Percentiles rank a stretch among this genome's conserved stretches.
These are phyloP conservation scores for Arxiozyma telluris DNA, from an alignment of 1,139 yeast genomes.

Conservation along the genomic window DNA sequence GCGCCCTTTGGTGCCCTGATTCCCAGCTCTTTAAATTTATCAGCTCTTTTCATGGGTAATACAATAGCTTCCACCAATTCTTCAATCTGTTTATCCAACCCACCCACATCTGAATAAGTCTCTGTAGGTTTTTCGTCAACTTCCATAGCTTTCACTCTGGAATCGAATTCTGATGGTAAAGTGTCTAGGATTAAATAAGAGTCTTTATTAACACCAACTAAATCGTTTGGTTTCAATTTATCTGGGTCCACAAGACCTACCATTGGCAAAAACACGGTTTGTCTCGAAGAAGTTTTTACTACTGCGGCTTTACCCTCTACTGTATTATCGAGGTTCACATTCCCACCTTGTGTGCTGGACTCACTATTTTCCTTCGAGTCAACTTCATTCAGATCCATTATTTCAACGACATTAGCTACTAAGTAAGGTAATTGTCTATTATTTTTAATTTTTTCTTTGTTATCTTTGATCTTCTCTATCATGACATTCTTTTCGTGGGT, in stretches of 20 bases:
- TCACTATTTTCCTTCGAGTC: slow-evolving; percentile 45
- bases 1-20: slow-evolving; percentile 98
- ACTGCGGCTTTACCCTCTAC: slow-evolving; percentile 97
- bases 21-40: slow-evolving; percentile 71
- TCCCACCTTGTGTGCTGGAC: slow-evolving; percentile 87
- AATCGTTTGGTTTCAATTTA: slow-evolving; percentile 83
- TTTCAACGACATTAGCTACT: slow-evolving; percentile 96
- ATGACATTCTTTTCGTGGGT: slow-evolving; percentile 88
- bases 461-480: slow-evolving; percentile 91
- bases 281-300: slow-evolving; percentile 93
- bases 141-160: slow-evolving; percentile 98
- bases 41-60: slow-evolving; percentile 96
- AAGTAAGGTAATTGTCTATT: slow-evolving; percentile 92
- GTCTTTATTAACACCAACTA: slow-evolving; percentile 96
- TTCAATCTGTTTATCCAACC: slow-evolving; percentile 94
- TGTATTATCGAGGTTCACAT: slow-evolving; percentile 85
- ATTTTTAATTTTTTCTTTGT: slow-evolving; percentile 91
- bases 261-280: slow-evolving; percentile 91
- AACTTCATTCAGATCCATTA: slow-evolving; percentile 79
- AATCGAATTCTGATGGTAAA: slow-evolving; percentile 93
- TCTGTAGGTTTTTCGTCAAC: slow-evolving; percentile 98
- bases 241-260: slow-evolving; percentile 91
- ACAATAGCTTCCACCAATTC: slow-evolving; percentile 97
- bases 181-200: slow-evolving; percentile 89
- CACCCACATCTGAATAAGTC: slow-evolving; percentile 95